phyloP scores from a whole-genome alignment of 257 asterid genomes.

The Solanum sejunctum region DNA sequence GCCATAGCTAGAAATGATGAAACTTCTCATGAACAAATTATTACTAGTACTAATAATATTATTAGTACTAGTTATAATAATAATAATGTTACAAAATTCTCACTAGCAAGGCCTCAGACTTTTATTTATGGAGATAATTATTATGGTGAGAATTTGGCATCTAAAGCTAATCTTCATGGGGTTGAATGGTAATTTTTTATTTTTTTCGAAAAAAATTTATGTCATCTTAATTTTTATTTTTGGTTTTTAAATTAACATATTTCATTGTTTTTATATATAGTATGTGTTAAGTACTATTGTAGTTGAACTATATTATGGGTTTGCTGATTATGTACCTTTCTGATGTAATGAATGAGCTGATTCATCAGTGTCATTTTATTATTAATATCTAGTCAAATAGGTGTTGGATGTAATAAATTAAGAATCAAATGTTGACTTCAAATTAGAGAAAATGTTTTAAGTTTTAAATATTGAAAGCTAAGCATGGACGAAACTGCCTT shows the following conservation, averaged over 20 bases:
- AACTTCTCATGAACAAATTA: background rate
- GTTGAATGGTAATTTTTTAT: slow-evolving; percentile 15
- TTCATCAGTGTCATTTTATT: background rate
- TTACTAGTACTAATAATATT: background rate
- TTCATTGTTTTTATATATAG: background rate
- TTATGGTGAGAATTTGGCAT: slow-evolving; percentile 6
- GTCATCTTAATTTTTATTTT: background rate
- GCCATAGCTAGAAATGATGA: slow-evolving; percentile 17
- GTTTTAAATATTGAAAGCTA: background rate
- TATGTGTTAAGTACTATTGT: background rate
- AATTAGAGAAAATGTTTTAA: background rate
- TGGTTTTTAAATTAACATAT: background rate
- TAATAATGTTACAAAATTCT: background rate
- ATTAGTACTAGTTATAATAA: background rate
- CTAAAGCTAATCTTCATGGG: slow-evolving; percentile 11
- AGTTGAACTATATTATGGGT: background rate
- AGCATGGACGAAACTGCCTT: no score
- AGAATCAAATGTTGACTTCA: background rate
- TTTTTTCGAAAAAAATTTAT: background rate
- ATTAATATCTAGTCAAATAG: background rate
- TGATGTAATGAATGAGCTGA: background rate
- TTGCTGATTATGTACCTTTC: background rate
- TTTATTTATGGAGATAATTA: background rate
- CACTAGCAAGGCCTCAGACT: background rate
- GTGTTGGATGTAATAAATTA: background rate